A percentile compares a stretch with the other conserved stretches of the same genome.
These are phyloP conservation scores for Fusarium poae DNA, from an alignment of 2,329 filamentous ascomycete genomes.

Conservation along the genomic window DNA sequence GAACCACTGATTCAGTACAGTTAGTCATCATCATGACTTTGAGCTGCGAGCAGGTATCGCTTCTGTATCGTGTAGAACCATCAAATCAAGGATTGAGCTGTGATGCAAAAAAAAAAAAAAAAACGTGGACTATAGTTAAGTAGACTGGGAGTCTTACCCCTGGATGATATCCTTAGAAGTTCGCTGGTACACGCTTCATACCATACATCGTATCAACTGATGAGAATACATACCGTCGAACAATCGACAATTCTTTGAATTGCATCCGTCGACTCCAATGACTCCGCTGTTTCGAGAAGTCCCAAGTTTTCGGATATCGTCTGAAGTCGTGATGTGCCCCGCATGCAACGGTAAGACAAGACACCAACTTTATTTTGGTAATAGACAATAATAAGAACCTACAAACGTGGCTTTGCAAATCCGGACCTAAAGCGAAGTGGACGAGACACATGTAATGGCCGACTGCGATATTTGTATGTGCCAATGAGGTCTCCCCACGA, in stretches of 20 bases:
- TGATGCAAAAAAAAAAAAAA: background rate
- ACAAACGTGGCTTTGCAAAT: background rate
- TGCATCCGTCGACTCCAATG: background rate
- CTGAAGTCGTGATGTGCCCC: background rate
- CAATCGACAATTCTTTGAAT: background rate
- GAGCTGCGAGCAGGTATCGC: too few species aligned
- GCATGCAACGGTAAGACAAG: slow-evolving; percentile 12
- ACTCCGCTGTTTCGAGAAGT: background rate
- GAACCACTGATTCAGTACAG: background rate
- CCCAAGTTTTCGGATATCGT: background rate
- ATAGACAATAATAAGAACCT: background rate
- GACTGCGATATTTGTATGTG: background rate
- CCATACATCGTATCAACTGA: too few species aligned
- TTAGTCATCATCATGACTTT: background rate
- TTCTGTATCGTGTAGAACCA: too few species aligned
- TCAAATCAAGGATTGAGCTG: too few species aligned
- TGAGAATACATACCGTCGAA: background rate
- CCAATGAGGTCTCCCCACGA: slow-evolving; percentile 10
- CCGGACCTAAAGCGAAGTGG: background rate
- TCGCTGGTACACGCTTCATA: background rate
- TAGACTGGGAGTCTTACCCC: background rate
- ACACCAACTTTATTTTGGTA: background rate
- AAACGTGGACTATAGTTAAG: background rate
- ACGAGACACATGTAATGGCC: slow-evolving; percentile 17
- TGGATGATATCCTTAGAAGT: background rate